A percentile compares a stretch with the other conserved stretches of the same genome.
Conservation (phyloP, 129 eudicot species). For the Centella asiatica region DNA sequence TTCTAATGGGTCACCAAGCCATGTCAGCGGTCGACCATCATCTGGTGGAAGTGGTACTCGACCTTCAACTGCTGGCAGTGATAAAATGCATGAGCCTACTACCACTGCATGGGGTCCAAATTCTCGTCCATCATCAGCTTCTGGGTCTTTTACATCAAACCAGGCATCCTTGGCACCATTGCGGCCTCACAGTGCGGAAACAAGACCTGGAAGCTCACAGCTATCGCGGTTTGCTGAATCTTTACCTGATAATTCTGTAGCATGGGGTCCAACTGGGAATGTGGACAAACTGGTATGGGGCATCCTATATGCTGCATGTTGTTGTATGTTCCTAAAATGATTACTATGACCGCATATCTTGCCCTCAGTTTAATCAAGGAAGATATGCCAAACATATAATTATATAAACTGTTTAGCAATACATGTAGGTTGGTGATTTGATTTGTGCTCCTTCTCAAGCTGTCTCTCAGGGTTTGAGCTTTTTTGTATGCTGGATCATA, state of each 20-base stretch:
- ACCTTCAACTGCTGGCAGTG: conserved; percentile 96
- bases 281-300: conserved; percentile 64
- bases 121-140: conserved; percentile 92
- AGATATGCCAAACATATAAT: background rate
- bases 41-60: conserved; percentile 93
- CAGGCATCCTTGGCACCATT: conserved; percentile 51
- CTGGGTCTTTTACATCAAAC: conserved; percentile 53
- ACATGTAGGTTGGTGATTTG: background rate
- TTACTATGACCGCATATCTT: background rate
- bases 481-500: no score
- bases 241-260: conserved; percentile 40
- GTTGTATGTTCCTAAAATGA: background rate
- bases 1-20: conserved; percentile 50
- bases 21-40: conserved; percentile 70
- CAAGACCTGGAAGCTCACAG: conserved; percentile 92
- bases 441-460: background rate
- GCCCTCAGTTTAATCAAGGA: background rate
- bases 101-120: conserved; percentile 65
- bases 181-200: conserved; percentile 95
- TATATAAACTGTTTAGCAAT: background rate
- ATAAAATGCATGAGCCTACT: conserved; percentile 49
- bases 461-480: no score
- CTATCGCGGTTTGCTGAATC: conserved; percentile 94
- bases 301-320: background rate
- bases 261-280: conserved; percentile 57